Evolutionary conservation across 441 rosid species (phyloP), one percentile per base, ranked within the genome.

Genomic region (Jatropha multifida): DNA sequence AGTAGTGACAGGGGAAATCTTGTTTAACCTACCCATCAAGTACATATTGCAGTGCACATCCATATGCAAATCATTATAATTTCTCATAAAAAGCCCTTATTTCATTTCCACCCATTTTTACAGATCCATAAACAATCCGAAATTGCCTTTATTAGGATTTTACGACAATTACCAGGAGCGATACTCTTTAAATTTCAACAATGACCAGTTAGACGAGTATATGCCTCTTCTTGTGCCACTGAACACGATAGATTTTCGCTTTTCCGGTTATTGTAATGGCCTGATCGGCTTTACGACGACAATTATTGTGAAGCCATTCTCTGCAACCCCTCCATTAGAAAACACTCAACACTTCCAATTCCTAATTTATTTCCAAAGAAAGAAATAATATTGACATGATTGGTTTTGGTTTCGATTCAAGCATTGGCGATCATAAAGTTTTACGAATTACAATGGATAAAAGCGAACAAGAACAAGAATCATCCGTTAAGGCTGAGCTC

Each of bases 341-440:
- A 68, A 51, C 27, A 14, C 37, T 0, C 37, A 11, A 37, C 27
- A n/a, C 38, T 27, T 9, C 46, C 44, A 14, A 49, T 26, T 42
- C 72, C 38, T 15, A 14, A 2, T 18, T 7, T 11, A 3, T 10
- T 27, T 27, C 32, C 32, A 27, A 48, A 11, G 49, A 46, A 5
- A 10, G 11, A 5, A 1, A 48, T 48, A 2, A 4, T 4, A 7
- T 4, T 1, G 13, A 6, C 48, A 15, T 38, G 0, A 1, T 64
- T 48, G 75, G 74, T 20, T 70, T 79, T 18, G 78, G 81, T 7
- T 79, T 62, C 44, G 78, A 69, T 79, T 74, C 75, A 4, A 41
- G 49, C 2, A 11, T 41, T 13, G 46, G 64, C 58, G 81, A 74
- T 41, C 69, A 64, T 44, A 79, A 74, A 26, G 5, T 74, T 10